Percentiles rank a stretch among this genome's conserved stretches.
Evolutionary conservation across 306 rosid species (phyloP).

Genomic region (Cucumis melo): DNA sequence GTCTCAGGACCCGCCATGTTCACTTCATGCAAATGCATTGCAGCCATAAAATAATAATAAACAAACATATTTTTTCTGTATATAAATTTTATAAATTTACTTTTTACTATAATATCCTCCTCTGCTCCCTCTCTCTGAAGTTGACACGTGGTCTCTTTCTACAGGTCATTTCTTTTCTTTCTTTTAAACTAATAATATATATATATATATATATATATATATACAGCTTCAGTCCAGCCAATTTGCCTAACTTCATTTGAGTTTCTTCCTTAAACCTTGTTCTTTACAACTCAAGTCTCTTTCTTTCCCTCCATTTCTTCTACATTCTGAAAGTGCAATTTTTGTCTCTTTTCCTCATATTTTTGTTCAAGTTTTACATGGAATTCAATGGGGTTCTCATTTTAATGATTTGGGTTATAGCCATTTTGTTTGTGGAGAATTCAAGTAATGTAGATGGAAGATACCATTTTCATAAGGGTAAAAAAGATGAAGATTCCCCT

Average conservation of each 20-base stretch:
- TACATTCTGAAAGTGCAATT: background rate
- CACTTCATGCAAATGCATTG: background rate
- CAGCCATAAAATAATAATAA: background rate
- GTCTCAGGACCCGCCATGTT: slow-evolving; percentile 1
- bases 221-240: background rate
- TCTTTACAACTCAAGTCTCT: background rate
- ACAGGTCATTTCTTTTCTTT: background rate
- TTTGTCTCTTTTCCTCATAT: background rate
- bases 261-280: background rate
- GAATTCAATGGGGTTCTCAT: slow-evolving; percentile 14
- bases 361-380: slow-evolving; percentile 15
- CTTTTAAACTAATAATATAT: background rate
- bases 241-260: background rate
- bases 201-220: background rate
- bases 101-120: slow-evolving; percentile 3
- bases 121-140: background rate
- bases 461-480: slow-evolving; percentile 45
- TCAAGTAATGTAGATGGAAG: slow-evolving; percentile 63
- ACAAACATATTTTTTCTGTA: background rate
- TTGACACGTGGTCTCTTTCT: slow-evolving; percentile 3
- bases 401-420: slow-evolving; percentile 14
- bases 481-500: slow-evolving; percentile 13
- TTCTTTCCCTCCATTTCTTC: background rate
- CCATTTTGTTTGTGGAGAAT: slow-evolving; percentile 4
- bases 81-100: too few relatives aligned